phyloP scores from a whole-genome alignment of 2,329 filamentous ascomycete species.

The Botrytis sinoallii region DNA sequence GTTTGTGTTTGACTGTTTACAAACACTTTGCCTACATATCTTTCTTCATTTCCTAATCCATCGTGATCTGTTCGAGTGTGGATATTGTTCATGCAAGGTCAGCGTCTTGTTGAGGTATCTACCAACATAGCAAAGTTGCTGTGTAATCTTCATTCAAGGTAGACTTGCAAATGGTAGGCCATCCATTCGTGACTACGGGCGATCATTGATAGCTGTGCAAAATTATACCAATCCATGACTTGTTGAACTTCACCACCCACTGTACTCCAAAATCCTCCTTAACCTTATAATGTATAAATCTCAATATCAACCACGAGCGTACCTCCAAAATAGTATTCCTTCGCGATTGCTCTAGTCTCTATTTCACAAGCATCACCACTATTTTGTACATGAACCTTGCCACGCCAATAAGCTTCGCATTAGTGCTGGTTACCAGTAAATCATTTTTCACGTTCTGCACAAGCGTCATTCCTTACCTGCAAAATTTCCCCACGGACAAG shows the following conservation, averaged over 20 bases:
- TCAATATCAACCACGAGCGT: rapidly evolving
- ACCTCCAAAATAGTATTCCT: neutral
- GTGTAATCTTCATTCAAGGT: neutral
- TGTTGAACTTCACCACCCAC: neutral
- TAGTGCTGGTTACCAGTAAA: too few species aligned
- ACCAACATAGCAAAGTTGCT: neutral
- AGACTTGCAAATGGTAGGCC: neutral
- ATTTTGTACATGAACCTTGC: neutral
- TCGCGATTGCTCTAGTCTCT: neutral
- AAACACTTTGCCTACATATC: neutral
- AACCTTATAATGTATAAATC: too few species aligned
- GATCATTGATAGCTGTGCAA: neutral
- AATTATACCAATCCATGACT: neutral
- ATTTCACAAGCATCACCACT: neutral
- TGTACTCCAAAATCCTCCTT: neutral
- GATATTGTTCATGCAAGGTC: neutral
- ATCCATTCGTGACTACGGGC: neutral
- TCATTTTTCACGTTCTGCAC: neutral
- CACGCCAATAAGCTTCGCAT: neutral
- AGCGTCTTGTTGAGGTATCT: neutral
- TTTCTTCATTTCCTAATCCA: neutral
- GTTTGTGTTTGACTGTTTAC: neutral
- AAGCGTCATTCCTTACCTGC: neutral
- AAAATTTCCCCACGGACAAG: neutral
- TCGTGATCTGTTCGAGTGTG: neutral